These are phyloP conservation scores for Rhodamnia rubescens DNA, from an alignment of 345 rosid genomes.

Conservation along the genomic window DNA sequence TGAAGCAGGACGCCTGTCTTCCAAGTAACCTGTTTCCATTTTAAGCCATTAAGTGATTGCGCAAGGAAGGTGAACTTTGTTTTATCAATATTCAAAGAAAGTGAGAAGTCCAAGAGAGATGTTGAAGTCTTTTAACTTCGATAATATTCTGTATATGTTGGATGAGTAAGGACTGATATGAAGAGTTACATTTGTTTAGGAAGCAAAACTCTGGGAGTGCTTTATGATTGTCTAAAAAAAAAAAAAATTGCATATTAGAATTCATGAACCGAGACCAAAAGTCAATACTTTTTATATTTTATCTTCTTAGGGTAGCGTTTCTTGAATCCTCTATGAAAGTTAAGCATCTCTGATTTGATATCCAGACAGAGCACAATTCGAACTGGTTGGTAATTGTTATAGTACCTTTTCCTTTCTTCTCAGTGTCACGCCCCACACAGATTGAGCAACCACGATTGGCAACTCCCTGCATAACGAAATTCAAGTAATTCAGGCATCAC, in stretches of 20 bases:
- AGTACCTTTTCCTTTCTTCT: slow-evolving; percentile 80
- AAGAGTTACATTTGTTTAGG: not conserved
- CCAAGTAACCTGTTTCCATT: slow-evolving; percentile 56
- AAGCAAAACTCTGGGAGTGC: not conserved
- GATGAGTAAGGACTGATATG: not conserved
- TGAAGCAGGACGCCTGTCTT: slow-evolving; percentile 87
- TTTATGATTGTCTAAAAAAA: not conserved
- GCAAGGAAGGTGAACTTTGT: not conserved
- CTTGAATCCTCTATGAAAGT: not conserved
- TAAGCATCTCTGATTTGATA: not conserved
- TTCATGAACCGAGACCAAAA: not conserved
- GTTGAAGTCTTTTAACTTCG: not conserved
- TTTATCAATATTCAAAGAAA: not conserved
- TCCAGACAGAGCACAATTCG: not conserved
- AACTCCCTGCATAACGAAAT: slow-evolving; percentile 52
- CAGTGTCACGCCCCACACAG: slow-evolving; percentile 97
- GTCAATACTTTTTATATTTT: not conserved
- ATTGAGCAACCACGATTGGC: slow-evolving; percentile 97
- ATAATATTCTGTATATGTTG: not conserved
- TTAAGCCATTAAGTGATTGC: not conserved
- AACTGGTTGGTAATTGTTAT: not conserved
- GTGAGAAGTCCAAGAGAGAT: too few relatives aligned
- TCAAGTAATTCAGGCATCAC: not conserved
- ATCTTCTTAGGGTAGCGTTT: not conserved
- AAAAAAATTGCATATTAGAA: not conserved